A percentile compares a stretch with the other conserved stretches of the same genome.
Evolutionary conservation across 441 rosid genomes (phyloP).

Genomic region (Hura crepitans): DNA sequence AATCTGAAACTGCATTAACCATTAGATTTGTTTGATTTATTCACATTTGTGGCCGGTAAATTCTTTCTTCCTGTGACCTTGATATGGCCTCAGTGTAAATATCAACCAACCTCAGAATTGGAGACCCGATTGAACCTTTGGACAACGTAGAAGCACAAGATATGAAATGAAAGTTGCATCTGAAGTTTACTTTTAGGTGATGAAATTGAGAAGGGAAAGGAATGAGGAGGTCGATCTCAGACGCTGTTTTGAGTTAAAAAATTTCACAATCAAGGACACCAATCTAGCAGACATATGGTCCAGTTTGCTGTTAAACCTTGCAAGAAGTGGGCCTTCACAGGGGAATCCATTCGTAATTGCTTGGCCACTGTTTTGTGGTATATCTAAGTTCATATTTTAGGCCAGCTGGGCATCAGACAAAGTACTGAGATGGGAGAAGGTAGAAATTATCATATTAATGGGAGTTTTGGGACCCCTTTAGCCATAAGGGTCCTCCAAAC

Average conservation of each 20-base stretch:
- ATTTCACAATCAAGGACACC: background rate
- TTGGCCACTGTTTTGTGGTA: background rate
- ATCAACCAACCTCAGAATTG: too few species aligned
- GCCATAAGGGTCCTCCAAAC: background rate
- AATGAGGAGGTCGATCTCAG: background rate
- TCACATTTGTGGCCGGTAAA: background rate
- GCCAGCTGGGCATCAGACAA: constrained; percentile 10
- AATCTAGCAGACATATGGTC: constrained; percentile 16
- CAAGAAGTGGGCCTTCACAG: constrained; percentile 4
- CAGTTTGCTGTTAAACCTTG: constrained; percentile 5
- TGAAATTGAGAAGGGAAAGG: background rate
- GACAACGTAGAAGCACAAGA: too few species aligned
- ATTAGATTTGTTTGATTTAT: background rate
- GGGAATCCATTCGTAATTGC: constrained; percentile 15
- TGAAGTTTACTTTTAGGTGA: too few species aligned
- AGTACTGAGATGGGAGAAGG: background rate
- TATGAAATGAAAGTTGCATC: too few species aligned
- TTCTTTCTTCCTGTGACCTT: too few species aligned
- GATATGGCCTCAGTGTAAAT: too few species aligned
- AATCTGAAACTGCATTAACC: background rate
- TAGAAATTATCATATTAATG: too few species aligned
- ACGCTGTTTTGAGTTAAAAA: constrained; percentile 5
- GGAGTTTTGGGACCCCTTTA: background rate
- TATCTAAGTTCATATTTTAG: background rate
- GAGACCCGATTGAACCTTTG: too few species aligned